A percentile compares a stretch with the other conserved stretches of the same genome.
These are phyloP conservation scores for Suillus sp. DNA, from an alignment of 768 basidiomycete genomes.

Conservation along the genomic window DNA sequence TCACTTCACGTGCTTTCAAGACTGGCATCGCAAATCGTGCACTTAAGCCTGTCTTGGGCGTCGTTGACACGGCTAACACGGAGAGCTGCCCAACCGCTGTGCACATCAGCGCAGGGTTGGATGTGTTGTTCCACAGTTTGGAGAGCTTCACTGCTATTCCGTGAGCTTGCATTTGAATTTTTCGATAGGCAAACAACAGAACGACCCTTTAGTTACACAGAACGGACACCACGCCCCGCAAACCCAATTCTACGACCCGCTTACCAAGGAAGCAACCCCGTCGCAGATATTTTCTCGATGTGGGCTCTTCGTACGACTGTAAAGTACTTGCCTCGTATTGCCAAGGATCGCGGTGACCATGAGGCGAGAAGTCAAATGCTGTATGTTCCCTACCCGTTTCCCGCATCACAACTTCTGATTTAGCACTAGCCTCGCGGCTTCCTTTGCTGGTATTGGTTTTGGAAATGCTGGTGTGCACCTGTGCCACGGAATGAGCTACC, in stretches of 20 bases:
- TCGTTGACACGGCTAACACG: conserved; percentile 89
- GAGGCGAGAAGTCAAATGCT: conserved; percentile 93
- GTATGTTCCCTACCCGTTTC: conserved; percentile 40
- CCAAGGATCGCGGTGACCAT: conserved; percentile 72
- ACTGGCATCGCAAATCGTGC: conserved; percentile 95
- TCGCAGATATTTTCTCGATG: conserved; percentile 93
- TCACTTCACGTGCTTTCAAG: conserved; percentile 91
- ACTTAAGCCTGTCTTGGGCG: conserved; percentile 85
- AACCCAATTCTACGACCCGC: conserved; percentile 92
- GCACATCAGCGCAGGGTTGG: conserved; percentile 92
- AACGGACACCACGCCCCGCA: conserved; percentile 83
- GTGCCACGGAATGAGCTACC: conserved; percentile 89
- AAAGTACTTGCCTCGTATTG: conserved; percentile 84
- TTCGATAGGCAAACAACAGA: conserved; percentile 10
- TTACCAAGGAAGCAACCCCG: conserved; percentile 92
- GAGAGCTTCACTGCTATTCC: conserved; percentile 95
- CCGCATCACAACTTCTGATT: neutral
- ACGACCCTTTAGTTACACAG: conserved; percentile 64
- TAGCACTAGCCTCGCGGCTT: conserved; percentile 72
- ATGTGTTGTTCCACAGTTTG: conserved; percentile 94
- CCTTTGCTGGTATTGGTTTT: conserved; percentile 95
- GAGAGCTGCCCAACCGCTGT: conserved; percentile 89
- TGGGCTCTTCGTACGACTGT: conserved; percentile 93
- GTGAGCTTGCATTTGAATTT: conserved; percentile 43
- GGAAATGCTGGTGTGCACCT: conserved; percentile 92